Conservation (phyloP, 2,329 filamentous ascomycete genomes). For the Talaromyces piceae region DNA sequence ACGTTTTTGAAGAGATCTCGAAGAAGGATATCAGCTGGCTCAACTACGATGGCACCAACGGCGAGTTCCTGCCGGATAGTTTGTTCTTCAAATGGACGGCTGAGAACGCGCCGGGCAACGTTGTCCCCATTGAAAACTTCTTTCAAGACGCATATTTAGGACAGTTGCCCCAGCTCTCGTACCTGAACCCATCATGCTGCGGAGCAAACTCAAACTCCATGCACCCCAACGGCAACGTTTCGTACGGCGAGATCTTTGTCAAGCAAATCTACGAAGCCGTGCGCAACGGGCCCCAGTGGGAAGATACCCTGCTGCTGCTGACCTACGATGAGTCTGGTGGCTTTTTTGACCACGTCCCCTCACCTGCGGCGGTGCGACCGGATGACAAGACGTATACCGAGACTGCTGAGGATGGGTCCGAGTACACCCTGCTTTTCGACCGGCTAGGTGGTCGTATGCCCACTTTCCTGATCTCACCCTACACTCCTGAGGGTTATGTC, state of each 20-base stretch:
- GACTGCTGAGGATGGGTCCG: slow-evolving; percentile 18
- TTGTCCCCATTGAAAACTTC: slow-evolving; percentile 26
- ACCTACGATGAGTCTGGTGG: slow-evolving; percentile 32
- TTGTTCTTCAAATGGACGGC: slow-evolving; percentile 30
- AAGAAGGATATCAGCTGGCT: slow-evolving; percentile 28
- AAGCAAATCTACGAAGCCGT: slow-evolving; percentile 32
- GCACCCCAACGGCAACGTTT: slow-evolving; percentile 27
- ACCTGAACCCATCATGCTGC: slow-evolving; percentile 35
- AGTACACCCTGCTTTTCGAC: slow-evolving; percentile 22
- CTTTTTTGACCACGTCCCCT: slow-evolving; percentile 30
- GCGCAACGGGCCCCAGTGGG: slow-evolving; percentile 29
- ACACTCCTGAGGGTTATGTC: slow-evolving; percentile 17
- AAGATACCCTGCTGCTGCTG: slow-evolving; percentile 27
- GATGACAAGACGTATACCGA: slow-evolving; percentile 31
- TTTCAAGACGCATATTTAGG: slow-evolving; percentile 27
- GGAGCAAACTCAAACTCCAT: slow-evolving; percentile 27
- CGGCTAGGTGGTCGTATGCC: slow-evolving; percentile 24
- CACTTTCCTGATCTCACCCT: slow-evolving; percentile 25
- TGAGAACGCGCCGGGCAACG: slow-evolving; percentile 20
- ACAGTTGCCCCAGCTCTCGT: slow-evolving; percentile 26
- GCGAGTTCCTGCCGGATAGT: slow-evolving; percentile 22
- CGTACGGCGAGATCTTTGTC: slow-evolving; percentile 28
- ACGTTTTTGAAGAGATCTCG: slow-evolving; percentile 35
- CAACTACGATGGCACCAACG: slow-evolving; percentile 29
- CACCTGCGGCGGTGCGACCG: slow-evolving; percentile 25